These are phyloP conservation scores for Daldinia caldariorum DNA, from an alignment of 495 filamentous ascomycete genomes.

Conservation along the genomic window DNA sequence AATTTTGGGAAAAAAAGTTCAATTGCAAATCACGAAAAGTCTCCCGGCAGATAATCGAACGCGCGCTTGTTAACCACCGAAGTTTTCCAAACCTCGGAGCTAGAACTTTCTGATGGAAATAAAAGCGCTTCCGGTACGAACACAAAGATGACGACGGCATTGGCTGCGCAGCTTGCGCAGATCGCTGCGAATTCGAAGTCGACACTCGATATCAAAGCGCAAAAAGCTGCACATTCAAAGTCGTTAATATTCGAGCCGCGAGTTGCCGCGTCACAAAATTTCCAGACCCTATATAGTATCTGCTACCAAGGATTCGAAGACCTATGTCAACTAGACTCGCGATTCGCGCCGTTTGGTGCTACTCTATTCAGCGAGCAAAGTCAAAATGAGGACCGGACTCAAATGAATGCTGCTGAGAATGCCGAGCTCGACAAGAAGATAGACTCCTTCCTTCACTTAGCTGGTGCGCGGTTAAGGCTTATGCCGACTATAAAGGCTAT, in stretches of 20 bases:
- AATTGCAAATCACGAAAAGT: conserved; percentile 30
- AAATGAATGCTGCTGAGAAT: conserved; percentile 85
- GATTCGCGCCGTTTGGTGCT: conserved; percentile 73
- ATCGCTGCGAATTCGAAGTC: conserved; percentile 80
- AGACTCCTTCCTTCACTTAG: conserved; percentile 81
- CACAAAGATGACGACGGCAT: conserved; percentile 75
- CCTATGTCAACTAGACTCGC: conserved; percentile 81
- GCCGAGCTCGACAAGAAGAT: conserved; percentile 78
- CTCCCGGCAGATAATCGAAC: conserved; percentile 4
- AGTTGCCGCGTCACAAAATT: conserved; percentile 84
- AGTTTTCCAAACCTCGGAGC: not conserved
- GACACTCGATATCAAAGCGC: conserved; percentile 86
- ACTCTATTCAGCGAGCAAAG: conserved; percentile 92
- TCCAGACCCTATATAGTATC: conserved; percentile 85
- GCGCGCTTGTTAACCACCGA: not conserved
- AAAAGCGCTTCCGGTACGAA: not conserved
- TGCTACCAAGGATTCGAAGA: conserved; percentile 90
- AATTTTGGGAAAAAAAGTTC: conserved; percentile 42
- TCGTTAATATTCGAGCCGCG: conserved; percentile 89
- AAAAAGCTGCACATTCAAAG: conserved; percentile 87
- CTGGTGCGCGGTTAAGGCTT: conserved; percentile 77
- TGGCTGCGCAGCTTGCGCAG: conserved; percentile 81
- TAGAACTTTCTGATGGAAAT: conserved; percentile 33
- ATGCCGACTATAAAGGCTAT: conserved; percentile 88
- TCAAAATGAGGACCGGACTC: conserved; percentile 82